Base-by-base conservation (phyloP, 352 stramenopile genomes). In the Globisporangium recalcitrans region DNA sequence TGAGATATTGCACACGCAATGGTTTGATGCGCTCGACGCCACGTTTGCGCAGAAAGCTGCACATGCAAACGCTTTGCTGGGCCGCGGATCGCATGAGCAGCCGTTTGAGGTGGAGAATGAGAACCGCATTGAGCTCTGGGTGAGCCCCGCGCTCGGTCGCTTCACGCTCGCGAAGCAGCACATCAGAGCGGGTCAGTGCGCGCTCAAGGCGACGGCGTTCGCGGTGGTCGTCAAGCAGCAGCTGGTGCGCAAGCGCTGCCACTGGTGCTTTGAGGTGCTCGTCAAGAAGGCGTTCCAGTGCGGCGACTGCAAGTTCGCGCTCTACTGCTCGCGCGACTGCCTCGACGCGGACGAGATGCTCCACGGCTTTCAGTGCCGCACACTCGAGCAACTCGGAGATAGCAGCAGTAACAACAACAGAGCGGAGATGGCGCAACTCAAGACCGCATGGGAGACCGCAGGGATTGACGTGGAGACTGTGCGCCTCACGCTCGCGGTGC, bases 231-330 rank as follows among this genome's bases (percentile, higher is more conserved):
- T 87, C 3, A 55, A 66, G 2, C 67, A 90, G 34, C 61, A 49
- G 22, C 52, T 75, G 27, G 62, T 36, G 1, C 54, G 57, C 49
- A 44, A 31, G 31, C 68, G 64, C 40, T 90, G 81, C 59, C 81
- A 88, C 62, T 88, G 78, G 78, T 88, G 78, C 75, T 87, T 90
- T 49, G 9, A 7, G 13, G 26, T 26, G 46, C 68, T 90, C 5
- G 57, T 54, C 1, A 72, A 72, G 52, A 85, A 78, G 60, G 78
- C 73, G 22, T 65, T 87, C 1, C 74, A 82, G 24, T 90, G 80
- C 31, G 80, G 61, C 14, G 67, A 62, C 21, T 90, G 80, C 52
- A 51, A 69, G 46, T 87, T 83, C 49, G 61, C 77, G 19, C 66
- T 72, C 38, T 88, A 87, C 60, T 88, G 81, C 52, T 82, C 72